Evolutionary conservation across 257 asterid species (phyloP), one percentile per base, ranked within the genome.

Genomic region (Solanum appendiculatum): DNA sequence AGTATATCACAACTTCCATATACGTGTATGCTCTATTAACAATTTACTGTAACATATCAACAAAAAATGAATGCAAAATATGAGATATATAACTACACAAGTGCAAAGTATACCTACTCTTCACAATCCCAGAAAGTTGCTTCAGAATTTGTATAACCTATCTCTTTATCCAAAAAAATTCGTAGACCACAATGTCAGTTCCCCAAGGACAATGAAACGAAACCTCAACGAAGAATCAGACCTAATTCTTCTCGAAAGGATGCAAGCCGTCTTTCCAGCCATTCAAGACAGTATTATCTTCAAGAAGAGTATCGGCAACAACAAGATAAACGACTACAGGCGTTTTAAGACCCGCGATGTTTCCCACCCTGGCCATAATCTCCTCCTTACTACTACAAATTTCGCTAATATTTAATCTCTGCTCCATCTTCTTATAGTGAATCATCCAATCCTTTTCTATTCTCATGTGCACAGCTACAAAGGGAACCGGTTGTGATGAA

Each of bases 371-470:
- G 29, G 89, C 91, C 81, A 92, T 90, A 78, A 97, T 95, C 90
- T 97, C 93, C 73, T 92, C 94, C 86, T 94, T 95, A 66, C 96
- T 92, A 83, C 99, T 94, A 68, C 99, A 97, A 20, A 97, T 94
- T 86, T 94, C 97, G 39, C 88, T 88, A 83, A 91, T 74, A 31
- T 94, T 95, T 44, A 88, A 84, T 86, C 98, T 91, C 81, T 92
- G 96, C 92, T 96, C 98, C 69, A 92, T 88, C 72, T 97, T 97
- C 90, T 93, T 95, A 91, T 98, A 97, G 84, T 97, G 99, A 86
- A 97, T 95, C 96, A 93, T 94, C 99, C 99, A 97, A 81, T 97
- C 99, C 81, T 91, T 97, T 86, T 95, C 99, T 21, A 97, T 94
- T 90, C 99, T 97, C 99, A 94, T 95, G 91, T 97, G 99, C 68